These are phyloP conservation scores for Debaryomyces hansenii DNA, from an alignment of 805 yeast genomes.

Conservation along the genomic window DNA sequence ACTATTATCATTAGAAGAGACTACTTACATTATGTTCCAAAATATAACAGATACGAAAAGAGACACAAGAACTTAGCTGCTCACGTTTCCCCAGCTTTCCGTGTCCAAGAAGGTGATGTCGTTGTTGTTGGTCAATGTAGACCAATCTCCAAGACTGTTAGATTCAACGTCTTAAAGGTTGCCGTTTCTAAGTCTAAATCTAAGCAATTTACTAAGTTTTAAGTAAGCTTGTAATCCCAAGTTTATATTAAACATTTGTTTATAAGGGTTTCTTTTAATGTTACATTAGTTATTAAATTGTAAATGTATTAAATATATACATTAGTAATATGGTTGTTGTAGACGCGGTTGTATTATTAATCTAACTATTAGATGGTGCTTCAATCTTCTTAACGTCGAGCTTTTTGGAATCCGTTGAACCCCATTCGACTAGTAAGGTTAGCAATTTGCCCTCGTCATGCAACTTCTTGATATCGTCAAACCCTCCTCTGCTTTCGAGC, in stretches of 20 bases:
- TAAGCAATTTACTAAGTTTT: slow-evolving; percentile 96
- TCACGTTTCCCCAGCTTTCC: slow-evolving; percentile 99
- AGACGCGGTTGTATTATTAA: neutral
- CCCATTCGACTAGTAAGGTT: slow-evolving; percentile 60
- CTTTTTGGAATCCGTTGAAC: slow-evolving; percentile 39
- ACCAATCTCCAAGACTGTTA: slow-evolving; percentile 99
- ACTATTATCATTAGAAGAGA: slow-evolving; percentile 99
- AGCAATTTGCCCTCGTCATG: slow-evolving; percentile 59
- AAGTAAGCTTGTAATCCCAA: slow-evolving; percentile 34
- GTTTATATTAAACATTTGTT: slow-evolving; percentile 8
- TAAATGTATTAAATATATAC: slow-evolving; percentile 4
- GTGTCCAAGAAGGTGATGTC: slow-evolving; percentile 97
- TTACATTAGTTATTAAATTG: slow-evolving; percentile 13
- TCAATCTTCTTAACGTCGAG: slow-evolving; percentile 50
- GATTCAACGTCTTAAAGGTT: slow-evolving; percentile 99
- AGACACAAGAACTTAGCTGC: slow-evolving; percentile 99
- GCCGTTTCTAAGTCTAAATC: slow-evolving; percentile 83
- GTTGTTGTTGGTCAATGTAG: slow-evolving; percentile 99
- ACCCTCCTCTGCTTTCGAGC: slow-evolving; percentile 73
- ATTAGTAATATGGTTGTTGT: slow-evolving; percentile 1
- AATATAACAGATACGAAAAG: slow-evolving; percentile 99
- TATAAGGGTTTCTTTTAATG: slow-evolving; percentile 14
- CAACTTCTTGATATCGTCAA: slow-evolving; percentile 70
- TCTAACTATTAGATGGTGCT: slow-evolving; percentile 53
- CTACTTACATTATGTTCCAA: slow-evolving; percentile 99